phyloP scores from a whole-genome alignment of 768 basidiomycete genomes.

The Tephrocybe sp. region DNA sequence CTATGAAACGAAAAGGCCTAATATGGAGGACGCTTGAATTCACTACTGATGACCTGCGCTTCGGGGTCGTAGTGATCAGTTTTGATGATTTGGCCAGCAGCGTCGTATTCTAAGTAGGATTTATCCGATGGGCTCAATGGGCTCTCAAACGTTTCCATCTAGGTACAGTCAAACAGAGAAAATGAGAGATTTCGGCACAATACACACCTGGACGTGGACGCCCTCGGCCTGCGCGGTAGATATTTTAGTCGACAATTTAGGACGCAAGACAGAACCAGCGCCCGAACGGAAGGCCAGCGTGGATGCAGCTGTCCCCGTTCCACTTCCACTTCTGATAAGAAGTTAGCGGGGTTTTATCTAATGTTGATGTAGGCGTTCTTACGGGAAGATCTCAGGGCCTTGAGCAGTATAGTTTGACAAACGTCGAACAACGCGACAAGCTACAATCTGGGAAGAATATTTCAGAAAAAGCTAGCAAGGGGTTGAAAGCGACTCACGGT shows the following conservation, averaged over 20 bases:
- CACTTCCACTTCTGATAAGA: too few species aligned
- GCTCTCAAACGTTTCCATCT: conserved; percentile 69
- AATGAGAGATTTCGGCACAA: neutral
- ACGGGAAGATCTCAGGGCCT: conserved; percentile 55
- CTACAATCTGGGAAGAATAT: conserved; percentile 53
- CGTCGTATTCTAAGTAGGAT: conserved; percentile 52
- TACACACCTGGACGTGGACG: conserved; percentile 57
- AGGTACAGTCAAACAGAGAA: conserved; percentile 5
- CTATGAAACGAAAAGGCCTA: conserved; percentile 12
- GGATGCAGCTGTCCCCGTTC: conserved; percentile 45
- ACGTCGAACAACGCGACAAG: conserved; percentile 56
- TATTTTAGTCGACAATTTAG: conserved; percentile 33
- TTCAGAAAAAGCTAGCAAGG: neutral
- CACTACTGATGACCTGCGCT: conserved; percentile 52
- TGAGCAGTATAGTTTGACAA: conserved; percentile 53
- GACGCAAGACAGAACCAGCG: conserved; percentile 25
- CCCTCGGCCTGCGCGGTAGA: conserved; percentile 40
- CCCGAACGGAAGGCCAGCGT: conserved; percentile 59
- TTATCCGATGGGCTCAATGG: conserved; percentile 40
- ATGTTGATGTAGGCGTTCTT: conserved; percentile 21
- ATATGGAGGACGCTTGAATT: conserved; percentile 62
- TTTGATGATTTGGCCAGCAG: conserved; percentile 47
- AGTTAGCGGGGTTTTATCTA: neutral
- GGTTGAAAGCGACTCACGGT: conserved; percentile 40
- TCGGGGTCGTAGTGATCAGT: conserved; percentile 54